Conservation (phyloP, 768 basidiomycete species). For the Naganishia randhawae region DNA sequence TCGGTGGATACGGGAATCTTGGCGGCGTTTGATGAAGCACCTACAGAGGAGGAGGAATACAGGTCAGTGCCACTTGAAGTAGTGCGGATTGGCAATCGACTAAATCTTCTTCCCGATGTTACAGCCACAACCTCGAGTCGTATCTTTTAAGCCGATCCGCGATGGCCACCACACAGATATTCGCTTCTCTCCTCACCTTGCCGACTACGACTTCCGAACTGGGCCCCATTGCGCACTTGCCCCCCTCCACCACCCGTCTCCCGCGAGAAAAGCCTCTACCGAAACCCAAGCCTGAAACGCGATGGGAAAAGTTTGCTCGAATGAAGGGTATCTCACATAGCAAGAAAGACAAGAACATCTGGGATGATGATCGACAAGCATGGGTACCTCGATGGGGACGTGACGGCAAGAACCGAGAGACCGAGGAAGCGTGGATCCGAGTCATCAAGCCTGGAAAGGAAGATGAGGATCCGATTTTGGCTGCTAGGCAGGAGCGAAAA, state of each 20-base stretch:
- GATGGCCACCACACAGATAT: constrained; percentile 76
- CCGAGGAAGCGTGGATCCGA: constrained; percentile 82
- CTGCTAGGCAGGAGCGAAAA: constrained; percentile 73
- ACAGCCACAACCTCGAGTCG: constrained; percentile 71
- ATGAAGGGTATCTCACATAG: constrained; percentile 87
- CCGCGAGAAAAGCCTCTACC: constrained; percentile 91
- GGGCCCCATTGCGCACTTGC: constrained; percentile 77
- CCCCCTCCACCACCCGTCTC: constrained; percentile 59
- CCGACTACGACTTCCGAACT: constrained; percentile 61
- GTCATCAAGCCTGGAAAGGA: constrained; percentile 81
- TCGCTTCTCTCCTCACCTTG: constrained; percentile 74
- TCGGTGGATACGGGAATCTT: constrained; percentile 78
- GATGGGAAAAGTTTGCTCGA: constrained; percentile 93
- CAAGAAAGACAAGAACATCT: constrained; percentile 71
- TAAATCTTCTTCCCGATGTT: not conserved
- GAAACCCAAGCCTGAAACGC: constrained; percentile 84
- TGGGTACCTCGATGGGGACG: constrained; percentile 90
- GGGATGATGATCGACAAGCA: constrained; percentile 91
- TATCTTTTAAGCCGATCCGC: constrained; percentile 69
- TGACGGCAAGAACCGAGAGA: constrained; percentile 75
- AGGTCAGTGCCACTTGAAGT: constrained; percentile 55
- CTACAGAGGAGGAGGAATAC: constrained; percentile 80
- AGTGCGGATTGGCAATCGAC: not conserved
- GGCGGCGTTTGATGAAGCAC: constrained; percentile 79
- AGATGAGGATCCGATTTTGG: constrained; percentile 73